Conservation (phyloP, 2,329 filamentous ascomycete genomes). For the Phialophora chinensis region DNA sequence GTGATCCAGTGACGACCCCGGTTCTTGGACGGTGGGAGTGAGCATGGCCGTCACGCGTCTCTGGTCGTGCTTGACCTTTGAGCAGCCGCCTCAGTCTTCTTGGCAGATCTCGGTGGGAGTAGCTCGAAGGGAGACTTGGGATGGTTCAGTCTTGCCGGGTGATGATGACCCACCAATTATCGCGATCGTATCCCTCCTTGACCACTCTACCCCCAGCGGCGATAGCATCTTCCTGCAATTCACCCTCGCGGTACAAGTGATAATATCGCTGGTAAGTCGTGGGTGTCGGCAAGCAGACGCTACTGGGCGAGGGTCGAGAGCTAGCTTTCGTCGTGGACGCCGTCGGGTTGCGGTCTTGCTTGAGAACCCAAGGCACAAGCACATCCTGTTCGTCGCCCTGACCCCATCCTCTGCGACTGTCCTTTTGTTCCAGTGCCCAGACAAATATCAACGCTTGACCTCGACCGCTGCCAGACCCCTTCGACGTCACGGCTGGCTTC, state of each 20-base stretch:
- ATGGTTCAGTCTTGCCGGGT: slow-evolving; percentile 23
- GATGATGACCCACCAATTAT: slow-evolving; percentile 85
- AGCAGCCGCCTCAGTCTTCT: not conserved
- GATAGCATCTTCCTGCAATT: slow-evolving; percentile 79
- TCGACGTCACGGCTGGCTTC: slow-evolving; percentile 40
- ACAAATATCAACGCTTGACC: slow-evolving; percentile 84
- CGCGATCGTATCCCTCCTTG: slow-evolving; percentile 88
- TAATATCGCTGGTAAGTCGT: slow-evolving; percentile 87
- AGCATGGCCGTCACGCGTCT: not conserved
- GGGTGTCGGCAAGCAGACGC: slow-evolving; percentile 29
- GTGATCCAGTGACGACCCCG: slow-evolving; percentile 12
- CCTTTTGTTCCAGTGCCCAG: slow-evolving; percentile 92
- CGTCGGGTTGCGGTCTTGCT: slow-evolving; percentile 37
- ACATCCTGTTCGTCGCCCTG: slow-evolving; percentile 84
- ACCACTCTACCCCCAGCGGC: slow-evolving; percentile 77
- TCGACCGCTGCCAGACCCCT: slow-evolving; percentile 36
- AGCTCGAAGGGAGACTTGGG: not conserved
- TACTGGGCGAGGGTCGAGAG: not conserved
- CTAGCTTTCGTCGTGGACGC: slow-evolving; percentile 11
- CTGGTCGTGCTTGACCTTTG: not conserved
- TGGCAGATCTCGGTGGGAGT: not conserved
- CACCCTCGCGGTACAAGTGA: slow-evolving; percentile 85
- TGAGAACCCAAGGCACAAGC: slow-evolving; percentile 92
- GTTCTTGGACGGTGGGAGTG: not conserved
- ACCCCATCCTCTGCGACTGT: slow-evolving; percentile 86